Base-by-base conservation (phyloP, 1,284 basidiomycete genomes). In the Boletus nobilissimus region DNA sequence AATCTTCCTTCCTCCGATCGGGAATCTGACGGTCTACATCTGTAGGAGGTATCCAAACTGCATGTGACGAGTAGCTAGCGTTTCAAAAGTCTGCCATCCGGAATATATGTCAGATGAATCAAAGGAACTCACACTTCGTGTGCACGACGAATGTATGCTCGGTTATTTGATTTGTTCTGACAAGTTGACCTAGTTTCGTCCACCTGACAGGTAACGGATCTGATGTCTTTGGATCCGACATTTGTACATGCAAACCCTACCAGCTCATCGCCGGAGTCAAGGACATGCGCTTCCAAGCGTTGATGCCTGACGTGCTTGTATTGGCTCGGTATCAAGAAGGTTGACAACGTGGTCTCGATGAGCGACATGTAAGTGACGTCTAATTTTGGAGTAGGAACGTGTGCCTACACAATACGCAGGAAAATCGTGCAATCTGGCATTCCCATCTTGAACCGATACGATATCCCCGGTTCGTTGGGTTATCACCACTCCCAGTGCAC, bases 291-390 rank as follows among this genome's bases (percentile, higher is more conserved):
- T 97, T 97, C 92, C 97, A 98, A 85, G 96, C 95, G 3, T 89
- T 99, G 77, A 98, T 99, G 97, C 97, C 97, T 6, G 97, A 99
- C 85, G 94, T 98, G 6, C n/a, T 88, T 99, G 70, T 96, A 97
- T 86, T 98, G 96, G 95, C 87, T 98, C n/a, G 97, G 97, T 0
- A 95, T 98, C 84, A 93, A 86, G 86, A 96, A 96, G 89, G 94
- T 98, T 75, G 93, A 96, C 86, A 94, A 94, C 85, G 93, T 98
- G 93, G 93, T 98, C 73, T 95, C 94, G 38, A 98, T 99, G 97
- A 95, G 94, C 80, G 95, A 97, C 84, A 95, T 97, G 94, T 93
- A 81, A 79, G 89, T 69, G 24, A 39, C 22, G 10, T 65, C 22
- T 69, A 26, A 39, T 7, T 11, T 39, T 7, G 18, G n/a, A 62